Conservation (phyloP, 140 eudicot genomes). For the Senecio squalidus region DNA sequence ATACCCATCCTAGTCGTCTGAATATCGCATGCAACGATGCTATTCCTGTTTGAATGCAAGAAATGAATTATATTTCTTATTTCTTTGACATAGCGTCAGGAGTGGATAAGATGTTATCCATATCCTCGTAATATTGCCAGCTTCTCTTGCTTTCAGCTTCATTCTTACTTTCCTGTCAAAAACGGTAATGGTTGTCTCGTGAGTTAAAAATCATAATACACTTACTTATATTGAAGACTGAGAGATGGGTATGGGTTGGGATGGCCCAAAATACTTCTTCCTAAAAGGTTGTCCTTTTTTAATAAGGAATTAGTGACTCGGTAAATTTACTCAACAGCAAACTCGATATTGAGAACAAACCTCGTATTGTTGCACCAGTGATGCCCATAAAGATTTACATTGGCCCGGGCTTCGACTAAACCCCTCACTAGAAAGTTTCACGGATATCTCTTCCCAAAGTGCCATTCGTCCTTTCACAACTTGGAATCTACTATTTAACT, state of each 20-base stretch:
- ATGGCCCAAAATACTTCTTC: too few species aligned
- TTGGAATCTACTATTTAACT: conserved; percentile 71
- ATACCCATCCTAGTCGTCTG: conserved; percentile 4
- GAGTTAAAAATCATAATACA: too few species aligned
- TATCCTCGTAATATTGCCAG: conserved; percentile 67
- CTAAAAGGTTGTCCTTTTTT: neutral
- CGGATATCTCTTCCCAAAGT: conserved; percentile 95
- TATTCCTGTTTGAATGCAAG: neutral
- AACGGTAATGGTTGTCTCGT: too few species aligned
- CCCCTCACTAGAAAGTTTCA: conserved; percentile 57
- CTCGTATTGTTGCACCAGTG: conserved; percentile 83
- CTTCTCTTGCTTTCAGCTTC: conserved; percentile 39
- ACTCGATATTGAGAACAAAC: conserved; percentile 40
- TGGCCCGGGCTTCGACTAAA: too few species aligned
- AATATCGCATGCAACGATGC: conserved; percentile 13
- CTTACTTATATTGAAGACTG: too few species aligned
- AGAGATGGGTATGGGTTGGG: too few species aligned
- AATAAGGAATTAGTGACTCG: too few species aligned
- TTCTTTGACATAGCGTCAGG: conserved; percentile 32
- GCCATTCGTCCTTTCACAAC: conserved; percentile 95
- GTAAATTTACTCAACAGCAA: too few species aligned
- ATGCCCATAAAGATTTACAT: conserved; percentile 95
- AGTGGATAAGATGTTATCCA: conserved; percentile 41
- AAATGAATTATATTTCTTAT: conserved; percentile 18
- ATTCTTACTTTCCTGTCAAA: too few species aligned